These are phyloP conservation scores for Plasmopara halstedii DNA, from an alignment of 352 stramenopile genomes.

Conservation along the genomic window DNA sequence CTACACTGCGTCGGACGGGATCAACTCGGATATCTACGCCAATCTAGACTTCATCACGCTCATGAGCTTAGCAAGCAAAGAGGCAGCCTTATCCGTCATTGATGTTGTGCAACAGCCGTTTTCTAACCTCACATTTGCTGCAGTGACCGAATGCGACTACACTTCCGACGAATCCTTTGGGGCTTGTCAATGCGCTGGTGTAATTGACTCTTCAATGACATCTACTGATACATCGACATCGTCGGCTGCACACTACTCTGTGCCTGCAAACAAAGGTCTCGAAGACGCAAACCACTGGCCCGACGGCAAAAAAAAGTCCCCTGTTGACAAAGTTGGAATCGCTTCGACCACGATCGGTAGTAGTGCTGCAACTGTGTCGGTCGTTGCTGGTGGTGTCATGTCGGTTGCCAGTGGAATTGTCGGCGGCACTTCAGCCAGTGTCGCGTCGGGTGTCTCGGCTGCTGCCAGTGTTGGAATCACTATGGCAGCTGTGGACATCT, in stretches of 20 bases:
- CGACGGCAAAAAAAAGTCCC: conserved; percentile 42
- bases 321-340: conserved; percentile 67
- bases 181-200: conserved; percentile 52
- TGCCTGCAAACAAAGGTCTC: conserved; percentile 53
- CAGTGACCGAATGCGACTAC: conserved; percentile 49
- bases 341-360: conserved; percentile 40
- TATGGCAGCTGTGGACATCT: conserved; percentile 65
- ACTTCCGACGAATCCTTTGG: conserved; percentile 44
- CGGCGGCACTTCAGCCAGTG: conserved; percentile 43
- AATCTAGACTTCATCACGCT: conserved; percentile 62
- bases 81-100: conserved; percentile 14
- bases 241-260: conserved; percentile 21
- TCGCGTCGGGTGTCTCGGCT: conserved; percentile 47
- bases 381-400: conserved; percentile 54
- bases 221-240: not conserved
- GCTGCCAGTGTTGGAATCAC: conserved; percentile 58
- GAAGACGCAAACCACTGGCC: conserved; percentile 59
- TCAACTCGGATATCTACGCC: conserved; percentile 62
- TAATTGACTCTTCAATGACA: conserved; percentile 4
- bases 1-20: conserved; percentile 54
- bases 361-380: conserved; percentile 51
- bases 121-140: conserved; percentile 48
- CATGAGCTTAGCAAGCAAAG: conserved; percentile 34
- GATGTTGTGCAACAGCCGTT: conserved; percentile 34
- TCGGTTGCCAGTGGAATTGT: conserved; percentile 53